These are phyloP conservation scores for Rhododendron ovatum DNA, from an alignment of 148 eudicot genomes.

Conservation along the genomic window DNA sequence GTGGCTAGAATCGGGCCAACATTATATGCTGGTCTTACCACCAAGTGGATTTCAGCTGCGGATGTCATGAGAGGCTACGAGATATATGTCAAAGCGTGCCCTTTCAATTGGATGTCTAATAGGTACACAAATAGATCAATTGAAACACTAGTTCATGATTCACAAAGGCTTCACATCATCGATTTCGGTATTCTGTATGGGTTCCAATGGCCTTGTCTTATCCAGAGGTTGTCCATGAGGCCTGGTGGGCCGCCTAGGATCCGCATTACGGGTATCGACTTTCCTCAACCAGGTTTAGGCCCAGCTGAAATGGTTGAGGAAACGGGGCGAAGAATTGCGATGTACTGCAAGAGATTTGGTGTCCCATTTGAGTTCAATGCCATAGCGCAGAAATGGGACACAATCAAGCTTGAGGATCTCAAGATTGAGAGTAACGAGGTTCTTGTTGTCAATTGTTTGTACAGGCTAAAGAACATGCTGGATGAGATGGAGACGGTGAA, in stretches of 20 bases:
- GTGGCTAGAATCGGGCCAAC: constrained; percentile 46
- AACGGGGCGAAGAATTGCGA: constrained; percentile 41
- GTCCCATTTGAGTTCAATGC: constrained; percentile 51
- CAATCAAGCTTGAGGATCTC: constrained; percentile 35
- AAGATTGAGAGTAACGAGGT: constrained; percentile 25
- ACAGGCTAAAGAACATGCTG: constrained; percentile 24
- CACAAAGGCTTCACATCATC: constrained; percentile 43
- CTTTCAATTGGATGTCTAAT: constrained; percentile 42
- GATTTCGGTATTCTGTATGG: constrained; percentile 66
- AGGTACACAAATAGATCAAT: constrained; percentile 50
- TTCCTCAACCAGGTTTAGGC: constrained; percentile 53
- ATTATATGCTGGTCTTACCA: constrained; percentile 18
- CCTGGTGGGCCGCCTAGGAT: constrained; percentile 49
- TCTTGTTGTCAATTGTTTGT: constrained; percentile 31
- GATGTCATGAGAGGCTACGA: constrained; percentile 42
- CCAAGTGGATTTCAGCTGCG: constrained; percentile 30
- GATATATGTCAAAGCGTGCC: constrained; percentile 34
- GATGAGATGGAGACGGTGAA: constrained; percentile 32
- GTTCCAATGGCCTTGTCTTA: constrained; percentile 67
- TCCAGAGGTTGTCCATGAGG: constrained; percentile 40
- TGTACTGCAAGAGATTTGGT: constrained; percentile 38
- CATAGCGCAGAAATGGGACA: constrained; percentile 49
- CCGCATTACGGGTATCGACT: constrained; percentile 51
- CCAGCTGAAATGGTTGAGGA: constrained; percentile 52
- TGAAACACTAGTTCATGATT: constrained; percentile 21